phyloP scores from a whole-genome alignment of 768 basidiomycete genomes.

The Cystobasidium ongulense region DNA sequence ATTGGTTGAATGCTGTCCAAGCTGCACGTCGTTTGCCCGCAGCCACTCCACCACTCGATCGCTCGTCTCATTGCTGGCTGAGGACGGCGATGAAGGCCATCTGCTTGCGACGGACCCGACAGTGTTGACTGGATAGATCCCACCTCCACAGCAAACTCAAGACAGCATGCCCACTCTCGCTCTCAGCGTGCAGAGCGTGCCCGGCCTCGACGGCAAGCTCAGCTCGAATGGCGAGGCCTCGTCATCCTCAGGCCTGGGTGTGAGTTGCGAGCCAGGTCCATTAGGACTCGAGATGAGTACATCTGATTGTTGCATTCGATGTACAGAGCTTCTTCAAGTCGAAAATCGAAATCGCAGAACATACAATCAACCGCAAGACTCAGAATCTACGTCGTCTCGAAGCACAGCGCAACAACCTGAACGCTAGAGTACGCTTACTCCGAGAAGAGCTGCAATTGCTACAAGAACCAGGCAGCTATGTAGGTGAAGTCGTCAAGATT shows the following conservation, averaged over 20 bases:
- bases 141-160: neutral
- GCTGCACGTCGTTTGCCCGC: neutral
- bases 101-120: neutral
- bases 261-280: neutral
- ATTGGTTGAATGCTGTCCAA: neutral
- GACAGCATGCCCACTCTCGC: neutral
- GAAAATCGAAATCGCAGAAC: conserved; percentile 87
- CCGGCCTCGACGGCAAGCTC: neutral
- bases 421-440: conserved; percentile 74
- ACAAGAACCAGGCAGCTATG: conserved; percentile 93
- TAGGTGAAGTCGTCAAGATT: conserved; percentile 93
- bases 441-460: conserved; percentile 80
- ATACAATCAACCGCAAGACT: conserved; percentile 89
- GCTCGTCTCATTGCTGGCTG: neutral
- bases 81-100: neutral
- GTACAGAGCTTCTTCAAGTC: conserved; percentile 86
- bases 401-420: conserved; percentile 92
- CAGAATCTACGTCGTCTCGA: conserved; percentile 91
- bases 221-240: conserved; percentile 9
- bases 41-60: neutral
- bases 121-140: neutral
- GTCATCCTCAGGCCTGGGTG: conserved; percentile 19
- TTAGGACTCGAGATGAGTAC: neutral
- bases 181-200: neutral
- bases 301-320: neutral